Evolutionary conservation across 2,329 filamentous ascomycete species (phyloP), one percentile per base, ranked within the genome.

Genomic region (Stachybotrys echinatus): DNA sequence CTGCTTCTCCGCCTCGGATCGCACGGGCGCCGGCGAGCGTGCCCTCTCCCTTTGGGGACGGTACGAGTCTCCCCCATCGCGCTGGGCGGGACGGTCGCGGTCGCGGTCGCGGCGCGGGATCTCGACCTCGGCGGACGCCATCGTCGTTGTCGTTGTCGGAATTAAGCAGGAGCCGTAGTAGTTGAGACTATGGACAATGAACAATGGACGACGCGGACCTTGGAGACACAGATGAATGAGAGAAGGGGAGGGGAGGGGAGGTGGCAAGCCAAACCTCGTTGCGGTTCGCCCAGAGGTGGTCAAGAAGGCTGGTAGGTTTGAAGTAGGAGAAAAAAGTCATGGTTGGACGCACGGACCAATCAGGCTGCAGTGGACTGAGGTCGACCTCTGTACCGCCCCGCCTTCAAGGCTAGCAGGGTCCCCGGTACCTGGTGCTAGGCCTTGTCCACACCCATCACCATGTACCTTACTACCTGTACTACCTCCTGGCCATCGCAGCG

Each of bases 1-100:
- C 70, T 92, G 89, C 70, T 95, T 95, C 69, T 92, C 85, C 66
- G 90, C 90, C 61, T 88, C 90, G 44, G 81, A 84, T 54, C 74
- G 76, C 48, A 69, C 67, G 4, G 73, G 22, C 42, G 53, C 48
- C 8, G 70, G 68, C 38, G 68, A 65, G 51, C 62, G 62, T 12
- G 61, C 54, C 50, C 63, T 68, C 53, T 60, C 63, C 50, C 64
- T 64, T 34, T 62, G 59, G 21, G 75, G 75, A 42, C 75, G 72
- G 54, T 81, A 81, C 47, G 69, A 77, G 61, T 80, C 78, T 58
- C 67, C 68, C 44, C 65, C 74, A 65, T 76, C 73, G 60, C 74
- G 74, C 43, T 50, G 56, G 34, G 51, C 45, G 49, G 51, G 49
- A 49, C 55, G 67, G 27, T 34, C 27, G 38, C 38, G 67, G 50